Percentiles rank a stretch among this genome's conserved stretches.
Evolutionary conservation across 352 stramenopile genomes (phyloP).

Genomic region (Albugo candida): DNA sequence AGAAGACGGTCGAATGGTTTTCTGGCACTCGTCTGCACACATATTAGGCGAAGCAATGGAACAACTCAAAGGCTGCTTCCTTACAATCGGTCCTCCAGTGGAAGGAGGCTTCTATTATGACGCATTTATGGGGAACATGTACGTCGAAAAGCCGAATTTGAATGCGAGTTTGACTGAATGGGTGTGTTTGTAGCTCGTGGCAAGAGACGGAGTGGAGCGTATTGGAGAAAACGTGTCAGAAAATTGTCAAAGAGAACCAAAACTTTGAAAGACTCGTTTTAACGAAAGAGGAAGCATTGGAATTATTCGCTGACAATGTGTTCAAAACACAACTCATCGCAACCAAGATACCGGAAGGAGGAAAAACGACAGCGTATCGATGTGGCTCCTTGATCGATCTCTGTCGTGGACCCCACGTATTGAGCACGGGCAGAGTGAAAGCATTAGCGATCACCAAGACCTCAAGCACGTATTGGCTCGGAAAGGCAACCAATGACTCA

Average conservation of each 20-base stretch:
- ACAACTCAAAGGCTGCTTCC: slow-evolving; percentile 88
- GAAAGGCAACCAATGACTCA: slow-evolving; percentile 92
- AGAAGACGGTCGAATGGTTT: slow-evolving; percentile 87
- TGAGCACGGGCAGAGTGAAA: slow-evolving; percentile 92
- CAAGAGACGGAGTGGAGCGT: slow-evolving; percentile 66
- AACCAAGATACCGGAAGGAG: slow-evolving; percentile 93
- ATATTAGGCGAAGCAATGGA: slow-evolving; percentile 95
- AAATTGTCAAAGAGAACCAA: slow-evolving; percentile 94
- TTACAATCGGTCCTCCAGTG: slow-evolving; percentile 93
- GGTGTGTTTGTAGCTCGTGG: slow-evolving; percentile 15
- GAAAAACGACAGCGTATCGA: slow-evolving; percentile 92
- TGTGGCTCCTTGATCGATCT: slow-evolving; percentile 96
- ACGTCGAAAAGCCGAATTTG: not conserved
- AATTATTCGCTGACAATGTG: slow-evolving; percentile 97
- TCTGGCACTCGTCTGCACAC: slow-evolving; percentile 97
- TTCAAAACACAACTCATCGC: slow-evolving; percentile 96
- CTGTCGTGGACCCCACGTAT: slow-evolving; percentile 93
- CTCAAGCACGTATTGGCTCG: slow-evolving; percentile 93
- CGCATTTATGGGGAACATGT: slow-evolving; percentile 92
- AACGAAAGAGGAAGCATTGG: slow-evolving; percentile 95
- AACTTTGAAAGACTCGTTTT: slow-evolving; percentile 96
- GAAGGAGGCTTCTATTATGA: slow-evolving; percentile 99
- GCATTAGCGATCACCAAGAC: slow-evolving; percentile 88
- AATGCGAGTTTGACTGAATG: not conserved
- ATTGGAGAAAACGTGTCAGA: slow-evolving; percentile 81